Base-by-base conservation (phyloP, 306 rosid genomes). In the Ziziphus jujuba region DNA sequence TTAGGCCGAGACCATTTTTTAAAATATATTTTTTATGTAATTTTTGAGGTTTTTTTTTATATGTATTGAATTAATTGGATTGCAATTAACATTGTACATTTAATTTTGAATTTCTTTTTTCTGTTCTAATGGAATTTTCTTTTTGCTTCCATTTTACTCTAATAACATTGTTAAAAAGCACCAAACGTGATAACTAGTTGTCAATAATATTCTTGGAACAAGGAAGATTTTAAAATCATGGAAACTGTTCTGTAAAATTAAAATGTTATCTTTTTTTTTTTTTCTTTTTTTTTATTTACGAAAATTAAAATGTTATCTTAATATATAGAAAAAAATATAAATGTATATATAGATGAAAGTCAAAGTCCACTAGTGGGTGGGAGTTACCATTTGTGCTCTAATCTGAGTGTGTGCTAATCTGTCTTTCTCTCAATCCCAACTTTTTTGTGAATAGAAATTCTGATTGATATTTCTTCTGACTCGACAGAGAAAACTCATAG, bases 391-490 rank as follows among this genome's bases (percentile, higher is more conserved):
- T 12, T 40, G 12, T 25, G 57, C 58, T 28, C 10, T 51, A 13
- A 9, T 36, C 43, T 2, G 11, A 61, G 63, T 14, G 31, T 63
- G 49, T 25, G 24, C 78, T 45, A 66, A 36, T 50, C 49, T 60
- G 73, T 56, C 69, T 5, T 59, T 28, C n/a, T n/a, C n/a, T n/a
- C n/a, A n/a, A n/a, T 43, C 58, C 59, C 64, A 43, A 25, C 33
- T 60, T 24, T n/a, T 49, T 3, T 23, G 24, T 9, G 56, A 58
- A 48, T 13, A 35, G 22, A 50, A n/a, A 12, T 56, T 50, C 16
- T 20, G 65, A 35, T 34, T 6, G 6, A 10, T 20, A 59, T 59
- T 40, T 52, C 20, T 20, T 44, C 52, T 55, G 53, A 65, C 61
- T 73, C 35, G 59, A 63, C 50, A 53, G 31, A 13, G 19, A 17